Evolutionary conservation across 1,139 yeast species (phyloP).

Genomic region (Sugiyamaella sp.): DNA sequence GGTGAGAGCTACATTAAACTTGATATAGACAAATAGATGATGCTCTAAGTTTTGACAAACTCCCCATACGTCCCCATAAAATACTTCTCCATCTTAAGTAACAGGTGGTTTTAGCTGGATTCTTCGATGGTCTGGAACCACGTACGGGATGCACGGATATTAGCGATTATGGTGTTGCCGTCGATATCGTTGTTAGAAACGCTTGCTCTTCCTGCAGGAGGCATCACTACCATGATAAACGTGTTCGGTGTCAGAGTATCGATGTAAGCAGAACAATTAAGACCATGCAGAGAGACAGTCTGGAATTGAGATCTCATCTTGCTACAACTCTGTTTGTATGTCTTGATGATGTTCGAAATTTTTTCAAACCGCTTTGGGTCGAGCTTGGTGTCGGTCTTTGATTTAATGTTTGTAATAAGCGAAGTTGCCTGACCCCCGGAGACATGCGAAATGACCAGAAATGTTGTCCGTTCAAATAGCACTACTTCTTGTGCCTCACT

Average conservation of each 20-base stretch:
- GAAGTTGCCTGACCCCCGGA: constrained; percentile 25
- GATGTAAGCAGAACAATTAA: constrained; percentile 66
- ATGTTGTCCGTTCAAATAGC: constrained; percentile 90
- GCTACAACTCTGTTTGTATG: constrained; percentile 90
- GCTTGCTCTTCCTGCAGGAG: constrained; percentile 33
- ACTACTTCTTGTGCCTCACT: constrained; percentile 90
- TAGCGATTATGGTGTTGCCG: constrained; percentile 65
- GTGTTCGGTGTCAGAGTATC: constrained; percentile 74
- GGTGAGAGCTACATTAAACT: too few relatives aligned
- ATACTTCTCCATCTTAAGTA: too few relatives aligned
- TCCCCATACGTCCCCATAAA: too few relatives aligned
- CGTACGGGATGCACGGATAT: constrained; percentile 65
- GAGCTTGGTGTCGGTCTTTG: constrained; percentile 35
- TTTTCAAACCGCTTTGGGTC: constrained; percentile 96
- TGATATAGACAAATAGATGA: too few relatives aligned
- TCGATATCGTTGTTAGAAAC: constrained; percentile 51
- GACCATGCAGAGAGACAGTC: constrained; percentile 74
- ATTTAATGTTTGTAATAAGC: constrained; percentile 4
- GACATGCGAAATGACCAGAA: constrained; percentile 77
- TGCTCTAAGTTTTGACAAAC: too few relatives aligned
- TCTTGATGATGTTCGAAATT: constrained; percentile 89
- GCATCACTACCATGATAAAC: constrained; percentile 72
- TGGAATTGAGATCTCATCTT: constrained; percentile 84
- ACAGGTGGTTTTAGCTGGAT: background rate
- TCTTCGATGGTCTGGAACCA: constrained; percentile 62